Percentiles rank a stretch among this genome's conserved stretches.
Conservation (phyloP, 768 basidiomycete genomes). For the Lepiota venenata region DNA sequence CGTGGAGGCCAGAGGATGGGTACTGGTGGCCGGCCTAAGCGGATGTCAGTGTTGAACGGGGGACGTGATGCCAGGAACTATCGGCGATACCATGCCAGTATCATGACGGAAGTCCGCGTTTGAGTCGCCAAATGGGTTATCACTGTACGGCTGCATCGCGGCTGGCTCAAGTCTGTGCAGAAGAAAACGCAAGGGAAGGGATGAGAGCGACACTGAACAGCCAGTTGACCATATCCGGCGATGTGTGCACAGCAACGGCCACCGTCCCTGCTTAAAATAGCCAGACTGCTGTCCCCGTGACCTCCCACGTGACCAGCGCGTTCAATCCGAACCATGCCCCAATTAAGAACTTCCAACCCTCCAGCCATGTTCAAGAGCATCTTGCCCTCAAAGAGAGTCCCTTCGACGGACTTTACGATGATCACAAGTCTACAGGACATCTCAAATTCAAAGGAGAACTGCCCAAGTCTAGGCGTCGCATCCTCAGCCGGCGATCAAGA, state of each 20-base stretch:
- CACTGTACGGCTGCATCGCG: slow-evolving; percentile 8
- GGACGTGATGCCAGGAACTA: background rate
- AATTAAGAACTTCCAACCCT: slow-evolving; percentile 28
- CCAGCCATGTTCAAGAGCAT: slow-evolving; percentile 78
- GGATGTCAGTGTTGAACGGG: background rate
- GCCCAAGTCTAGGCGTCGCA: slow-evolving; percentile 30
- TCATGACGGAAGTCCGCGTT: background rate
- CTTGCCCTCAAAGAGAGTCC: slow-evolving; percentile 62
- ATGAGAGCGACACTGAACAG: no score
- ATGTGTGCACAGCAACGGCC: background rate
- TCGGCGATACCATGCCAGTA: background rate
- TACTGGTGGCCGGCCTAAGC: slow-evolving; percentile 7
- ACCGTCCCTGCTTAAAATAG: background rate
- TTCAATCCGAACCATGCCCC: slow-evolving; percentile 29
- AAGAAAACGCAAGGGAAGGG: no score
- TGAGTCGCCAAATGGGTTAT: slow-evolving; percentile 7
- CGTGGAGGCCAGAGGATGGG: background rate
- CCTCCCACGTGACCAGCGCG: slow-evolving; percentile 27
- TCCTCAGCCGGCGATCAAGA: slow-evolving; percentile 19
- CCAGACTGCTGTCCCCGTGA: slow-evolving; percentile 16
- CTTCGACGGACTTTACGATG: slow-evolving; percentile 72
- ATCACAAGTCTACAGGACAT: slow-evolving; percentile 51
- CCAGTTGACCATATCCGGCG: background rate
- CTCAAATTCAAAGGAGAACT: slow-evolving; percentile 63
- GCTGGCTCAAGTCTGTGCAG: no score